Conservation (phyloP, 1,139 yeast species). For the Protomyces gravidus region DNA sequence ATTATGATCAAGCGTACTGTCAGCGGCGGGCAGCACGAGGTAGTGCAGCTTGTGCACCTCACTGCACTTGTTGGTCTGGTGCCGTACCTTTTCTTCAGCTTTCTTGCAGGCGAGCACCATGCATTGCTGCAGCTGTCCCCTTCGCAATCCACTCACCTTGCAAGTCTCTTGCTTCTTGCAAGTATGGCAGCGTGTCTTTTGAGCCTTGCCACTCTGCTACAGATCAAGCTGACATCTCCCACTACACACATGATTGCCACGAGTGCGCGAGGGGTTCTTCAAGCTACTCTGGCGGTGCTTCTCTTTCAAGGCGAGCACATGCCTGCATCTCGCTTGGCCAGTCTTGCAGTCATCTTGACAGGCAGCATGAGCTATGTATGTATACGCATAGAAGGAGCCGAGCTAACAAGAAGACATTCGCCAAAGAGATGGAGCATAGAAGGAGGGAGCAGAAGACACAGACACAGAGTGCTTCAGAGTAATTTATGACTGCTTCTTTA, state of each 20-base stretch:
- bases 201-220: slow-evolving; percentile 20
- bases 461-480: no score
- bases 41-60: not conserved
- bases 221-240: slow-evolving; percentile 23
- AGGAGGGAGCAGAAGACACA: not conserved
- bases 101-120: not conserved
- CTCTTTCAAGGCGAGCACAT: slow-evolving; percentile 2
- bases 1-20: slow-evolving; percentile 7
- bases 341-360: slow-evolving; percentile 7
- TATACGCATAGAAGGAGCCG: not conserved
- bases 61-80: not conserved
- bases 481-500: no score
- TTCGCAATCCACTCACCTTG: not conserved
- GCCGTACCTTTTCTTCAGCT: not conserved
- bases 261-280: slow-evolving; percentile 14
- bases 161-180: not conserved
- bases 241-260: slow-evolving; percentile 24
- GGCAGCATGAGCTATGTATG: slow-evolving; percentile 9
- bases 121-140: not conserved
- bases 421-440: not conserved
- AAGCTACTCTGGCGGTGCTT: slow-evolving; percentile 13
- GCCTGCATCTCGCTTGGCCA: not conserved
- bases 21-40: not conserved
- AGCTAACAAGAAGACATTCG: not conserved
- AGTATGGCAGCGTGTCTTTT: slow-evolving; percentile 1